Evolutionary conservation across 2,329 filamentous ascomycete species (phyloP).

Genomic region (Microascus cirrosus): DNA sequence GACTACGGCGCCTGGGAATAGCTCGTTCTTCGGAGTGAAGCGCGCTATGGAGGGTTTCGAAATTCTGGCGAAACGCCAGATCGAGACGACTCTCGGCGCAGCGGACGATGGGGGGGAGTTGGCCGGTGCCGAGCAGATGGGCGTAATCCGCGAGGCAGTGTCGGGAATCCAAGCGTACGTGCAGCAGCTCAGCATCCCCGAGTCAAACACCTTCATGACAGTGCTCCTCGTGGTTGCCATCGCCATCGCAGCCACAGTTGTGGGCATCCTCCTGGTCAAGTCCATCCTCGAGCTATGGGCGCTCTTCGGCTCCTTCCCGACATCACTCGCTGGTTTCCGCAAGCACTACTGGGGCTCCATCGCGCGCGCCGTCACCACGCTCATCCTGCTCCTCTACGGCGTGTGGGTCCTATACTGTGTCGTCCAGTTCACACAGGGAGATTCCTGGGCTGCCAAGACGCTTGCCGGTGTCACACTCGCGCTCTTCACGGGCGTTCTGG

Average conservation of each 20-base stretch:
- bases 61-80: slow-evolving; percentile 40
- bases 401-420: slow-evolving; percentile 94
- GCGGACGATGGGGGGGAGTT: slow-evolving; percentile 11
- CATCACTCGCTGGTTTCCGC: slow-evolving; percentile 71
- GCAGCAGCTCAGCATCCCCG: slow-evolving; percentile 75
- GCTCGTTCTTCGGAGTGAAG: slow-evolving; percentile 34
- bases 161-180: slow-evolving; percentile 71
- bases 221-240: slow-evolving; percentile 83
- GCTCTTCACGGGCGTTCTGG: slow-evolving; percentile 71
- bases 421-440: slow-evolving; percentile 86
- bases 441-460: slow-evolving; percentile 84
- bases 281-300: slow-evolving; percentile 85
- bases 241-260: slow-evolving; percentile 69
- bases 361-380: slow-evolving; percentile 74
- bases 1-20: slow-evolving; percentile 30
- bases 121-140: slow-evolving; percentile 11
- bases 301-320: slow-evolving; percentile 77
- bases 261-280: slow-evolving; percentile 82
- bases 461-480: slow-evolving; percentile 73
- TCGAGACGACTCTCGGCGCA: slow-evolving; percentile 31
- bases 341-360: slow-evolving; percentile 95
- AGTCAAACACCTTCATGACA: slow-evolving; percentile 93
- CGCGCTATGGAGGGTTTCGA: slow-evolving; percentile 37
- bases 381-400: slow-evolving; percentile 87
- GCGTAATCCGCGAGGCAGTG: slow-evolving; percentile 39